Evolutionary conservation across 257 asterid genomes (phyloP).

Genomic region (Lantana camara): DNA sequence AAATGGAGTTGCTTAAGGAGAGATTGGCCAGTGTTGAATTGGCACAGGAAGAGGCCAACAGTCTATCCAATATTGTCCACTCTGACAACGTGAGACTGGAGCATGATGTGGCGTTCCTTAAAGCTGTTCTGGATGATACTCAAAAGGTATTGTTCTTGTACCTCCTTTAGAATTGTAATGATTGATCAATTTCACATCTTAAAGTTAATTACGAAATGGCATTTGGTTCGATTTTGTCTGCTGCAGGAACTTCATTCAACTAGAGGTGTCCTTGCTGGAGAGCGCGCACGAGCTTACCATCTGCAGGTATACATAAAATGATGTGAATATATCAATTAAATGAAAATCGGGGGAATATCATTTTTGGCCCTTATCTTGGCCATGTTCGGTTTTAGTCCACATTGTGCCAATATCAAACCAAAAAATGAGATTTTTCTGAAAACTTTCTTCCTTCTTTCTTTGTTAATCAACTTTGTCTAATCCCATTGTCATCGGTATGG

Average conservation of each 20-base stretch:
- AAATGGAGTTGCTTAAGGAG: conserved; percentile 84
- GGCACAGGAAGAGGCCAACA: conserved; percentile 92
- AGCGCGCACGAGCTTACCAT: conserved; percentile 92
- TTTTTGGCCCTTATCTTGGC: too few relatives aligned
- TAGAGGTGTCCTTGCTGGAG: conserved; percentile 91
- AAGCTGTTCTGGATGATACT: conserved; percentile 93
- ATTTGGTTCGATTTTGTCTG: conserved; percentile 10
- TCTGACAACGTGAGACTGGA: conserved; percentile 96
- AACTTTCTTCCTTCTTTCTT: background rate
- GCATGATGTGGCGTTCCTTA: conserved; percentile 93
- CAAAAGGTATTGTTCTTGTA: conserved; percentile 65
- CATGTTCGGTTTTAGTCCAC: too few relatives aligned
- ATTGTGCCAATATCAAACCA: too few relatives aligned
- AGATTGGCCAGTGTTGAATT: conserved; percentile 72
- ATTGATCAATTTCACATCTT: conserved; percentile 8
- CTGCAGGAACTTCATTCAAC: conserved; percentile 93
- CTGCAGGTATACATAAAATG: conserved; percentile 64
- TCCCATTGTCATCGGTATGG: background rate
- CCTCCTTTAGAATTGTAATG: background rate
- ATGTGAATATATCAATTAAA: background rate
- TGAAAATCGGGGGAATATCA: too few relatives aligned
- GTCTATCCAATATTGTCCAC: conserved; percentile 87
- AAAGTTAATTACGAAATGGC: background rate
- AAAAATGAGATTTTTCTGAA: too few relatives aligned
- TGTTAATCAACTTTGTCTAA: background rate